Evolutionary conservation across 106 monocot genomes (phyloP).

Genomic region (Ottelia alismoides): DNA sequence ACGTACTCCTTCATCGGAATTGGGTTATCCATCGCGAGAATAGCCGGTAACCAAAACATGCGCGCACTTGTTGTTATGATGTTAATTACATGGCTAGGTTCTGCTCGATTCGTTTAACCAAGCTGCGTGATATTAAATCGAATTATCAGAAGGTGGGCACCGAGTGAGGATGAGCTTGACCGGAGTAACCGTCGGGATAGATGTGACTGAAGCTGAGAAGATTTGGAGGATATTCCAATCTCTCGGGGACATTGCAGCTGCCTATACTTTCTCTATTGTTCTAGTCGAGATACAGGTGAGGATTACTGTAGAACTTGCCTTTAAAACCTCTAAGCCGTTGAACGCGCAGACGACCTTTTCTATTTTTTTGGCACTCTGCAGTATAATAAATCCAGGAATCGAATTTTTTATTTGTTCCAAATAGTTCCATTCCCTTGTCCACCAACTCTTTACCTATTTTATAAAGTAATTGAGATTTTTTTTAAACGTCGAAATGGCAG

Average conservation of each 20-base stretch:
- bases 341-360: neutral
- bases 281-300: constrained; percentile 71
- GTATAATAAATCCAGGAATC: neutral
- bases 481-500: too few species aligned
- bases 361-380: neutral
- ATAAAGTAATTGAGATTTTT: neutral
- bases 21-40: constrained; percentile 63
- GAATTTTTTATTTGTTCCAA: neutral
- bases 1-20: constrained; percentile 61
- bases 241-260: constrained; percentile 66
- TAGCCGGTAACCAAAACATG: constrained; percentile 54
- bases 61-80: too few species aligned
- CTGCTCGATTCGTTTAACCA: too few species aligned
- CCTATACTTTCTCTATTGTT: constrained; percentile 48
- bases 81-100: too few species aligned
- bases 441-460: neutral
- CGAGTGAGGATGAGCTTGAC: constrained; percentile 30
- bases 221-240: constrained; percentile 62
- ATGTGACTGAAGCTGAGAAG: constrained; percentile 43
- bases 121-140: too few species aligned
- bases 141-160: too few species aligned
- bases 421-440: neutral
- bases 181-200: constrained; percentile 41
- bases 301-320: neutral
- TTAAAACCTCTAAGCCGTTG: neutral